A percentile compares a stretch with the other conserved stretches of the same genome.
Conservation (phyloP, 106 monocot genomes). For the Dendrobium nobile region DNA sequence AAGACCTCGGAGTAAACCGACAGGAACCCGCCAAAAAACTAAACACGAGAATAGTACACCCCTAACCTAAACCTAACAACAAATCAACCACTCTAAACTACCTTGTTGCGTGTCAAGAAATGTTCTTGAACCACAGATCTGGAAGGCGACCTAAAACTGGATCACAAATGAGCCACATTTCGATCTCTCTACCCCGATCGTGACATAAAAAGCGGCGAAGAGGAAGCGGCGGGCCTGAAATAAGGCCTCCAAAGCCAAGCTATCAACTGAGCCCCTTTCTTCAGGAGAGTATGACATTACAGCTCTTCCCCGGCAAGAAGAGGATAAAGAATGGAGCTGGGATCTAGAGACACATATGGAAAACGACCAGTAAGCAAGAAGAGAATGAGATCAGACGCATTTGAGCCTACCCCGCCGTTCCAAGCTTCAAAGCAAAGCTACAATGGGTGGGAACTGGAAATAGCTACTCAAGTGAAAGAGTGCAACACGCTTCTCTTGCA, state of each 20-base stretch:
- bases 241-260: background rate
- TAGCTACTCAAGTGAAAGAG: background rate
- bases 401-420: background rate
- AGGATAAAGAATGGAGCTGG: background rate
- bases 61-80: background rate
- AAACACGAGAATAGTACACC: background rate
- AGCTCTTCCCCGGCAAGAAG: background rate
- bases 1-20: background rate
- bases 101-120: background rate
- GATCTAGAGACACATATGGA: background rate
- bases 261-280: background rate
- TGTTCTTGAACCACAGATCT: slow-evolving; percentile 2
- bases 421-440: slow-evolving; percentile 1
- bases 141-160: background rate
- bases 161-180: background rate
- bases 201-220: background rate
- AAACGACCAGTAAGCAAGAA: background rate
- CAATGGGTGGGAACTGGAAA: background rate
- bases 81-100: background rate
- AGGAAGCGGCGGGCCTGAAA: background rate
- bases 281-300: background rate
- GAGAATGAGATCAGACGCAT: background rate
- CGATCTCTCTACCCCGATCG: background rate
- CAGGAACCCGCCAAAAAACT: background rate
- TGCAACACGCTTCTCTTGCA: background rate